Percentiles rank a stretch among this genome's conserved stretches.
phyloP scores from a whole-genome alignment of 225 moss, liverwort and hornwort species.

The Bryum argenteum region DNA sequence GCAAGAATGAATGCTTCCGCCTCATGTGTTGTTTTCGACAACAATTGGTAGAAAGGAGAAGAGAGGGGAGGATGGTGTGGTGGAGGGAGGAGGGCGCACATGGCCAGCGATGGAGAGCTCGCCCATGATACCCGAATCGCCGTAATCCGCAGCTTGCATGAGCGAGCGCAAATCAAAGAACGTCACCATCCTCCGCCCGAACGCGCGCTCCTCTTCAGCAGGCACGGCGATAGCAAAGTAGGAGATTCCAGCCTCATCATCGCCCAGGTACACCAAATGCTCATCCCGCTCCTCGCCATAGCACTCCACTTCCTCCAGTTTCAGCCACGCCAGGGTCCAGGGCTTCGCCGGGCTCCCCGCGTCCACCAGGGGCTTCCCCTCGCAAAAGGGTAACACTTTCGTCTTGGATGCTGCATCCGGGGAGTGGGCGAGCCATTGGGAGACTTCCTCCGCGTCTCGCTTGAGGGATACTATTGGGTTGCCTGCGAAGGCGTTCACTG shows the following conservation, averaged over 20 bases:
- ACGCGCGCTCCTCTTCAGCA: slow-evolving; percentile 32
- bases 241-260: slow-evolving; percentile 50
- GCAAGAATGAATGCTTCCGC: too few relatives aligned
- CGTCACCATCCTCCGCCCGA: slow-evolving; percentile 31
- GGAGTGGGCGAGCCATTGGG: slow-evolving; percentile 40
- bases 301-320: slow-evolving; percentile 44
- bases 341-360: slow-evolving; percentile 12
- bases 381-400: slow-evolving; percentile 70
- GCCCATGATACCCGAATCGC: slow-evolving; percentile 45
- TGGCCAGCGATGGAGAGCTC: slow-evolving; percentile 92
- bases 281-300: slow-evolving; percentile 47
- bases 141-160: slow-evolving; percentile 74
- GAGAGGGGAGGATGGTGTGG: background rate
- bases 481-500: slow-evolving; percentile 69
- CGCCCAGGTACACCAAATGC: slow-evolving; percentile 77
- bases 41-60: background rate
- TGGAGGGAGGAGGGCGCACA: slow-evolving; percentile 39
- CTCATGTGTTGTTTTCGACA: too few relatives aligned
- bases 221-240: slow-evolving; percentile 65
- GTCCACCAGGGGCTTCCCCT: slow-evolving; percentile 71
- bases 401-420: slow-evolving; percentile 44
- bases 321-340: slow-evolving; percentile 83
- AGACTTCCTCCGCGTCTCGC: slow-evolving; percentile 50
- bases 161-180: slow-evolving; percentile 79
- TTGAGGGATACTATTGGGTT: slow-evolving; percentile 75